phyloP scores from a whole-genome alignment of 2,329 filamentous ascomycete species.

The Aureobasidium sp. region DNA sequence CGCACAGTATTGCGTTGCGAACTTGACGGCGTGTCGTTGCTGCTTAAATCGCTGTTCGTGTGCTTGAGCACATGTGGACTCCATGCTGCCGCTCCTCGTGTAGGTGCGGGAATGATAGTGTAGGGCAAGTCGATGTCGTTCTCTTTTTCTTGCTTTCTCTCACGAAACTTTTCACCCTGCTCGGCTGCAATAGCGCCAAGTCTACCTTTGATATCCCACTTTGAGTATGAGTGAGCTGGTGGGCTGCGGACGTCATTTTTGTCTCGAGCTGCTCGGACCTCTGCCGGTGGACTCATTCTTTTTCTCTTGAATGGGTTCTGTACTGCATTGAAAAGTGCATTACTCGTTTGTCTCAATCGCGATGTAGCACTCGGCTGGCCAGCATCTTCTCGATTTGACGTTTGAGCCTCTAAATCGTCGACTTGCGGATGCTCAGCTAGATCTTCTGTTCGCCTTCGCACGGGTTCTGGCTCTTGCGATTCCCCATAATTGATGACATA shows the following conservation, averaged over 20 bases:
- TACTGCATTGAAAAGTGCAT: slow-evolving; percentile 42
- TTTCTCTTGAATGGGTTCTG: slow-evolving; percentile 53
- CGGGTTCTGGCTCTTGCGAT: slow-evolving; percentile 38
- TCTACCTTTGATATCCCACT: slow-evolving; percentile 39
- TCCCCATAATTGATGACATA: slow-evolving; percentile 56
- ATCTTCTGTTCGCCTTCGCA: slow-evolving; percentile 23
- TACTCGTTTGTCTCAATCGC: slow-evolving; percentile 15
- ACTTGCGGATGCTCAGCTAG: neutral
- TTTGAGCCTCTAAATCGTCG: slow-evolving; percentile 6
- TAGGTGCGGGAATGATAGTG: slow-evolving; percentile 55
- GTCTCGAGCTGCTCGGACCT: slow-evolving; percentile 42
- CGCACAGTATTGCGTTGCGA: neutral
- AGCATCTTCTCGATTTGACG: neutral
- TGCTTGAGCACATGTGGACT: slow-evolving; percentile 32
- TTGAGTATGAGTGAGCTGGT: slow-evolving; percentile 38
- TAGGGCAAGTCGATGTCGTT: slow-evolving; percentile 44
- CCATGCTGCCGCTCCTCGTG: slow-evolving; percentile 46
- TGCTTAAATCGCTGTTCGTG: neutral
- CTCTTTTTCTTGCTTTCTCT: slow-evolving; percentile 30
- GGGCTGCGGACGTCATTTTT: slow-evolving; percentile 21
- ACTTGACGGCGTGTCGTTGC: neutral
- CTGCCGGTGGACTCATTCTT: slow-evolving; percentile 51
- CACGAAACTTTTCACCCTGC: slow-evolving; percentile 39
- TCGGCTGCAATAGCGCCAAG: slow-evolving; percentile 45
- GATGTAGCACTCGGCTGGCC: slow-evolving; percentile 9